Base-by-base conservation (phyloP, 108 stramenopile species). In the Nitzschia sp. region DNA sequence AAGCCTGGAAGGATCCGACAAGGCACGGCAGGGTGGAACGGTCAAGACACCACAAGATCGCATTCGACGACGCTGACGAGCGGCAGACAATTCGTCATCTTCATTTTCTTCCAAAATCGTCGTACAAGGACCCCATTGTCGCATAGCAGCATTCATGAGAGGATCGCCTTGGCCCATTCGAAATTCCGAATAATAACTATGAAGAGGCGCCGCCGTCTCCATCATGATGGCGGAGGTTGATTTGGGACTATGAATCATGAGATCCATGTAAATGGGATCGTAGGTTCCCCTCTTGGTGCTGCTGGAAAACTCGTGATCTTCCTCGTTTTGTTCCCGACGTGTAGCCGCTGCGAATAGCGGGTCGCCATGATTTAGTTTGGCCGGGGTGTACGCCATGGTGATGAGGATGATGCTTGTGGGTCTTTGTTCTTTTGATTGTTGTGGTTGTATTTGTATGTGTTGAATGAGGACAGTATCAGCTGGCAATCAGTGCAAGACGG, bases 111-210 rank as follows among this genome's bases (percentile, higher is more conserved):
- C 64, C 1, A 21, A n/a, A 5, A 32, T 38, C 8, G 66, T 56
- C 9, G 66, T 68, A 29, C 33, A 68, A 8, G 66, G 54, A n/a
- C n/a, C n/a, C 66, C 66, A 68, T 54, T 23, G 34, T 34, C 56
- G 21, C 66, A 68, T 68, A 3, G 34, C 54, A 11, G 66, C 53
- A 23, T 36, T 54, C 8, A 68, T 25, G 15, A 68, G 54, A 2
- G 54, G 54, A 68, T 68, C 66, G 1, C 66, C 66, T 36, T 68
- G 66, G 1, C 66, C 66, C 13, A 55, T 30, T 27, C 66, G 66
- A 36, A 56, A 68, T 27, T 68, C 66, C 1, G 54, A 55, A 49
- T 68, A 68, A 32, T 68, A 68, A 49, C 34, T 68, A 34, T 68
- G 66, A 26, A 68, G 54, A 2, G 66, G 66, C n/a, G 56, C 25